A percentile compares a stretch with the other conserved stretches of the same genome.
Evolutionary conservation across 1,284 basidiomycete genomes (phyloP).

Genomic region (Sparassis latifolia): DNA sequence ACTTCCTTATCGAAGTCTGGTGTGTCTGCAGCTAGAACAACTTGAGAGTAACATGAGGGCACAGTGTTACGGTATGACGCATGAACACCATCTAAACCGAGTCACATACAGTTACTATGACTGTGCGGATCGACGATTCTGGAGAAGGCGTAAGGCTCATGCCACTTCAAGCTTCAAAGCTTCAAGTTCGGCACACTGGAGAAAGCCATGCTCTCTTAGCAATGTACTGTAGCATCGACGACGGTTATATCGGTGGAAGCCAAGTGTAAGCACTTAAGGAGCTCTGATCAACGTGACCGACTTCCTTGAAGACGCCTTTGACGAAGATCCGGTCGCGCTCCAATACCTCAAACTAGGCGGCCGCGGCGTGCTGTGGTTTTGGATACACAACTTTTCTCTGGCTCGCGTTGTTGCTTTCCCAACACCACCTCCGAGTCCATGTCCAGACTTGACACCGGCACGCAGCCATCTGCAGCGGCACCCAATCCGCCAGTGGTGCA

Average conservation of each 20-base stretch:
- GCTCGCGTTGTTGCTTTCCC: too few species aligned
- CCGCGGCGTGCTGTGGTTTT: too few species aligned
- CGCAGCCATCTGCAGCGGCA: too few species aligned
- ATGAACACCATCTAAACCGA: slow-evolving; percentile 64
- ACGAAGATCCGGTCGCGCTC: slow-evolving; percentile 47
- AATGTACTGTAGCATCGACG: slow-evolving; percentile 3
- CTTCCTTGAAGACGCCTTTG: slow-evolving; percentile 45
- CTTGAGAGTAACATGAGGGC: slow-evolving; percentile 66
- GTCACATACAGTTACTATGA: neutral
- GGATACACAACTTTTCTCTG: too few species aligned
- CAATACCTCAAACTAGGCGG: slow-evolving; percentile 36
- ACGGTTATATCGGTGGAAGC: neutral
- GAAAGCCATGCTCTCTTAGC: neutral
- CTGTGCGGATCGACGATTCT: slow-evolving; percentile 19
- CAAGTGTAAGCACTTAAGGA: slow-evolving; percentile 15
- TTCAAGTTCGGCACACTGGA: neutral
- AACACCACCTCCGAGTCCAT: too few species aligned
- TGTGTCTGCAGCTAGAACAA: slow-evolving; percentile 37
- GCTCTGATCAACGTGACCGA: slow-evolving; percentile 34
- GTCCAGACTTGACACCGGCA: too few species aligned
- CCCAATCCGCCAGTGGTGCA: slow-evolving; percentile 58
- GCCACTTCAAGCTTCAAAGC: neutral
- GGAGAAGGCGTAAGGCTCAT: neutral
- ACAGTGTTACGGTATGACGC: slow-evolving; percentile 66
- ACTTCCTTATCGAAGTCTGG: slow-evolving; percentile 58